Evolutionary conservation across 164 flowering plant genomes (phyloP).

Genomic region (Taxillus chinensis): DNA sequence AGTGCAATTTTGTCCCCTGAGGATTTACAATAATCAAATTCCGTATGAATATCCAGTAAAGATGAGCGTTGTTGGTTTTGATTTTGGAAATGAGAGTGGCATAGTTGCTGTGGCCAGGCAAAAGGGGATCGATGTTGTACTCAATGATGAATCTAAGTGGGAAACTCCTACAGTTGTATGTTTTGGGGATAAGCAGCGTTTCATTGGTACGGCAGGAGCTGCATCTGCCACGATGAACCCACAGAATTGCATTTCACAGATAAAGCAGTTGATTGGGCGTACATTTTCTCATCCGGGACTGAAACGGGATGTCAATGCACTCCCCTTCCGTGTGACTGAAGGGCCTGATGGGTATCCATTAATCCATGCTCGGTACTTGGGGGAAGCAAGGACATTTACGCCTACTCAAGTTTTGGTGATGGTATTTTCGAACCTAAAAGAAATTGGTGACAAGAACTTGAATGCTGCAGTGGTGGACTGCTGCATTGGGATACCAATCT

Average conservation of each 20-base stretch:
- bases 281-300: conserved; percentile 73
- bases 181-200: conserved; percentile 90
- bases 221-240: conserved; percentile 81
- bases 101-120: conserved; percentile 93
- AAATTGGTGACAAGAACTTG: conserved; percentile 78
- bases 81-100: conserved; percentile 88
- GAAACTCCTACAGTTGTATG: conserved; percentile 89
- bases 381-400: conserved; percentile 57
- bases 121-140: conserved; percentile 89
- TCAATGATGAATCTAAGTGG: conserved; percentile 86
- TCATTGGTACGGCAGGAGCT: conserved; percentile 92
- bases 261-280: conserved; percentile 70
- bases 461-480: conserved; percentile 92
- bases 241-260: conserved; percentile 70
- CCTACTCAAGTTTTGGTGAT: conserved; percentile 83
- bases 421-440: conserved; percentile 67
- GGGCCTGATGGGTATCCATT: conserved; percentile 90
- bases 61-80: conserved; percentile 97
- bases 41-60: conserved; percentile 10
- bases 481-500: conserved; percentile 87
- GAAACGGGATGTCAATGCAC: conserved; percentile 56
- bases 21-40: not conserved
- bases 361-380: conserved; percentile 65
- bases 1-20: too few relatives aligned
- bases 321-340: conserved; percentile 69